Conservation (phyloP, 2,329 filamentous ascomycete genomes). For the Penicillium sp. region DNA sequence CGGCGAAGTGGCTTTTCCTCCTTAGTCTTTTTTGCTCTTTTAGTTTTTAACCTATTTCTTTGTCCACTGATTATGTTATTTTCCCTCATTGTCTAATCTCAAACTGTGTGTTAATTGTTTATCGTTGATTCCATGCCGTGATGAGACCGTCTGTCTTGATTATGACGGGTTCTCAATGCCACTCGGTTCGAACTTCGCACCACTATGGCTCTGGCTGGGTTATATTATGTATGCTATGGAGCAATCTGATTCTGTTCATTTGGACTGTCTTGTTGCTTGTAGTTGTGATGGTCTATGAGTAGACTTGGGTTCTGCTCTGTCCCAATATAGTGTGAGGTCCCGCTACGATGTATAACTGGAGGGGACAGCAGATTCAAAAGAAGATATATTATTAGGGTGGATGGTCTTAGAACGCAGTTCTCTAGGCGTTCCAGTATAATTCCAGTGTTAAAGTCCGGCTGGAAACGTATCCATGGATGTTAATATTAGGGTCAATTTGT, state of each 20-base stretch:
- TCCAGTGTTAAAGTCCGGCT: no score
- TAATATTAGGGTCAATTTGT: no score
- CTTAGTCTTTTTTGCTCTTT: slow-evolving; percentile 21
- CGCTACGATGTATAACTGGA: not conserved
- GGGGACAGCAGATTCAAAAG: not conserved
- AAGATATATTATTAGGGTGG: not conserved
- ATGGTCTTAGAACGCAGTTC: not conserved
- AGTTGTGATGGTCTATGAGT: not conserved
- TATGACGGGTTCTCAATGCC: not conserved
- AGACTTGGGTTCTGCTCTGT: not conserved
- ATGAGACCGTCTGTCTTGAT: not conserved
- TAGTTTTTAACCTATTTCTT: slow-evolving; percentile 25
- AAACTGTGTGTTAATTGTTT: slow-evolving; percentile 9
- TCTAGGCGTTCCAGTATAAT: no score
- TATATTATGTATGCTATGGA: slow-evolving; percentile 28
- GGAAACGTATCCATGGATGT: not conserved
- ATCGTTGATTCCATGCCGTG: not conserved
- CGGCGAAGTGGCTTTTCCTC: slow-evolving; percentile 34
- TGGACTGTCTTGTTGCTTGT: not conserved
- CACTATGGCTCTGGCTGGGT: slow-evolving; percentile 19
- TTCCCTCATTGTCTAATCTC: slow-evolving; percentile 27
- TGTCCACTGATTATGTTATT: slow-evolving; percentile 17
- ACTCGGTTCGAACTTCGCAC: not conserved
- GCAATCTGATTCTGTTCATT: slow-evolving; percentile 22
- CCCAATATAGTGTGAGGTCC: not conserved